Evolutionary conservation across 2,329 filamentous ascomycete genomes (phyloP).

Genomic region (Nemania sp.): DNA sequence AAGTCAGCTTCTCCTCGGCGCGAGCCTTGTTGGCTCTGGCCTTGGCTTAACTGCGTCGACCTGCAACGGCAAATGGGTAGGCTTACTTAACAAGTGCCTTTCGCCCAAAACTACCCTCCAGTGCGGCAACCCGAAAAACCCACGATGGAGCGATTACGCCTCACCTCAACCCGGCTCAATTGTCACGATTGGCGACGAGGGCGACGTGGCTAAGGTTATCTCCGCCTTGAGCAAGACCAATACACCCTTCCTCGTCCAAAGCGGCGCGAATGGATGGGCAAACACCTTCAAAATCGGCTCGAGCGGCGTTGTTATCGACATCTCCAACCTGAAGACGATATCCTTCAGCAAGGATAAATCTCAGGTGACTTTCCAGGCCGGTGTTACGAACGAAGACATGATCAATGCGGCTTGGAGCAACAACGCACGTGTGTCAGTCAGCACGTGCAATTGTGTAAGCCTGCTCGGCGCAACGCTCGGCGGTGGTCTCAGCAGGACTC

Average conservation of each 20-base stretch:
- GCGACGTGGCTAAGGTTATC: constrained; percentile 23
- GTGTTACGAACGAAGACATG: constrained; percentile 29
- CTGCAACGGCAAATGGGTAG: not conserved
- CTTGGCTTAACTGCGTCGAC: constrained; percentile 6
- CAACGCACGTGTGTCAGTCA: constrained; percentile 28
- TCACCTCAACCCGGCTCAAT: constrained; percentile 20
- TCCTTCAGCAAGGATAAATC: constrained; percentile 29
- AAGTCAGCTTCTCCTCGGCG: constrained; percentile 3
- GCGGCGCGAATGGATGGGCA: constrained; percentile 33
- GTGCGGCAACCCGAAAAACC: constrained; percentile 11
- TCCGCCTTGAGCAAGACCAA: constrained; percentile 20
- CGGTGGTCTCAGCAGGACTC: constrained; percentile 26
- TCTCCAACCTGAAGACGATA: constrained; percentile 30
- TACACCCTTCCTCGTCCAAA: constrained; percentile 31
- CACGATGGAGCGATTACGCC: constrained; percentile 28
- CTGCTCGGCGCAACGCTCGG: constrained; percentile 30
- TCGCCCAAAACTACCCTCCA: constrained; percentile 20
- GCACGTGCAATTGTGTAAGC: constrained; percentile 37
- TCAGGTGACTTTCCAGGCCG: constrained; percentile 32
- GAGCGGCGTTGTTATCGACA: constrained; percentile 30
- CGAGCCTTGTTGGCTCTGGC: constrained; percentile 14
- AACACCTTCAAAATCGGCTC: constrained; percentile 26
- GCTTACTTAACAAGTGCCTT: not conserved
- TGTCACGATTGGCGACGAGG: constrained; percentile 22
- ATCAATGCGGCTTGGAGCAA: constrained; percentile 29